Base-by-base conservation (phyloP, 1,139 yeast genomes). In the Entelexis paramagnoliae region DNA sequence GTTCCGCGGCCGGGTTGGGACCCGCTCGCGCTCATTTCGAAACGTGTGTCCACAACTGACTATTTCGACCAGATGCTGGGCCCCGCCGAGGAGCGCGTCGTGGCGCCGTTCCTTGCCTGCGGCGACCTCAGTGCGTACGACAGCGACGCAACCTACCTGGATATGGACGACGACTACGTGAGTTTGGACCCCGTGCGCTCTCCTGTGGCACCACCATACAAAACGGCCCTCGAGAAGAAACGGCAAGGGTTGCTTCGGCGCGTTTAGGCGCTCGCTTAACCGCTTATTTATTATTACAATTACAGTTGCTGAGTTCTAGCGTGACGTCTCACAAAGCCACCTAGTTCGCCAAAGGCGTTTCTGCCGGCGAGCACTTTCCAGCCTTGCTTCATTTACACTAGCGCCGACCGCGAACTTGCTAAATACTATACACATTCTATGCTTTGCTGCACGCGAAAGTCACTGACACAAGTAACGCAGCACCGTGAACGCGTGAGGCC, bases 161-260 rank as follows among this genome's bases (percentile, higher is more conserved):
- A 82, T 46, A 83, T 80, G 29, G 61, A 63, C 20, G 67, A 64
- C 16, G 59, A 57, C 13, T 47, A 55, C 28, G 49, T 47, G 24
- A 78, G 83, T 48, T 68, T 91, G 56, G 93, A 86, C 57, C 97
- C 97, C 0, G 94, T 91, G 14, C 97, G 91, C 64, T 73, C 80
- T 67, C 98, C 98, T 6, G 89, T 96, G 0, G 93, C 95, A 29
- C 97, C 98, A 1, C 96, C 97, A 1, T 91, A 91, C 67, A 89
- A 89, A 67, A 78, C 79, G 53, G 97, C 97, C 0, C 69, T 91
- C 53, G 95, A 88, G 64, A 73, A 84, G 77, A 89, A 86, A 68
- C 75, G 96, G 9, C 56, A 56, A 46, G 62, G 62, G 11, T 51
- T 59, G 32, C 51, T 55, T 4, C 32, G 45, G 14, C 54, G 55